Evolutionary conservation across 495 filamentous ascomycete species (phyloP).

Genomic region (Penicillium nucicola): DNA sequence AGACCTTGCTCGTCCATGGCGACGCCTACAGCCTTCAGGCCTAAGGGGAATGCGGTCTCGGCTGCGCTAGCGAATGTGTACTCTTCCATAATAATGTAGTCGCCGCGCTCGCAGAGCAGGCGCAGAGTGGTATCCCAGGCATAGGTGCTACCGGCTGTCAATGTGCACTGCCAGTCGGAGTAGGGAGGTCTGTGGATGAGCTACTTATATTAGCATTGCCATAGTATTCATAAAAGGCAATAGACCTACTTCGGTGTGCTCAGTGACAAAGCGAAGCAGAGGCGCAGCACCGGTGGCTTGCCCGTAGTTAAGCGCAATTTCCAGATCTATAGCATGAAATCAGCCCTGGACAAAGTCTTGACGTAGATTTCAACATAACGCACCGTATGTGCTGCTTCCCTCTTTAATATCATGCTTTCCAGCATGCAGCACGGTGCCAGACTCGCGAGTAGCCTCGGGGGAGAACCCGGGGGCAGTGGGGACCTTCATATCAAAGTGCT

Average conservation of each 20-base stretch:
- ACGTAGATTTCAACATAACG: conserved; percentile 13
- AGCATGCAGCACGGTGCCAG: conserved; percentile 54
- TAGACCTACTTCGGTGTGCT: conserved; percentile 73
- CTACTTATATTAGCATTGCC: conserved; percentile 13
- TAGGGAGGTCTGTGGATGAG: conserved; percentile 54
- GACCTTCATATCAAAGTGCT: conserved; percentile 65
- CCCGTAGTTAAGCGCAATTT: conserved; percentile 85
- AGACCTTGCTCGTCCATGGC: conserved; percentile 74
- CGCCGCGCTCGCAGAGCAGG: conserved; percentile 68
- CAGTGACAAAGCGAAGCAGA: conserved; percentile 81
- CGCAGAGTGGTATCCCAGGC: conserved; percentile 75
- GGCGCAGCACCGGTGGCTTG: conserved; percentile 84
- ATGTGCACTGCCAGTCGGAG: conserved; percentile 73
- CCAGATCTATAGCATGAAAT: conserved; percentile 53
- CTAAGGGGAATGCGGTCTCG: conserved; percentile 76
- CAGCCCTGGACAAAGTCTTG: conserved; percentile 1
- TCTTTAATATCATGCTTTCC: conserved; percentile 79
- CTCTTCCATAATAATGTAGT: conserved; percentile 78
- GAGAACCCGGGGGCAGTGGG: conserved; percentile 66
- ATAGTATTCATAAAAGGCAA: neutral
- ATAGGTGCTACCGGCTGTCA: conserved; percentile 76
- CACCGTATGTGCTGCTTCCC: conserved; percentile 60
- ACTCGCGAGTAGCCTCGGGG: conserved; percentile 54
- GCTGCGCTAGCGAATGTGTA: conserved; percentile 80
- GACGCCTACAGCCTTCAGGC: conserved; percentile 70